Conservation (phyloP, 1,284 basidiomycete genomes). For the Entoloma clypeatum region DNA sequence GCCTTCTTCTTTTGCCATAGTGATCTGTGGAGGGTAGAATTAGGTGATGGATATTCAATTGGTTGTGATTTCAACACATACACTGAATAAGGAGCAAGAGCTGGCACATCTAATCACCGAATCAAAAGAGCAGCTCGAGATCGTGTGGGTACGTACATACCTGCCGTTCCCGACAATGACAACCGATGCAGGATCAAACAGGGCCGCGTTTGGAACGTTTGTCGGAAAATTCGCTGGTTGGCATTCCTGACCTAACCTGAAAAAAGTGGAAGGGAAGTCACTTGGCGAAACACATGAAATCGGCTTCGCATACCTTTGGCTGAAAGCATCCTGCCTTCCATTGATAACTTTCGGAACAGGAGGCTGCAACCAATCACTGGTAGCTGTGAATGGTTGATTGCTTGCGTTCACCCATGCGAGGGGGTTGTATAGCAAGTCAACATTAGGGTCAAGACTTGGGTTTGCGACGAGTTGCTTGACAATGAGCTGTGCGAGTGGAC, state of each 20-base stretch:
- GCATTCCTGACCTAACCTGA: slow-evolving; percentile 55
- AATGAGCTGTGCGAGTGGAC: slow-evolving; percentile 52
- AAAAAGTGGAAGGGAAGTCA: not conserved
- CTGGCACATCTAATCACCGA: slow-evolving; percentile 37
- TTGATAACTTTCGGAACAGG: slow-evolving; percentile 43
- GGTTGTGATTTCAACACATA: slow-evolving; percentile 23
- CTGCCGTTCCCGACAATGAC: slow-evolving; percentile 57
- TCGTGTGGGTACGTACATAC: no score
- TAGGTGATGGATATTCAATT: slow-evolving; percentile 2
- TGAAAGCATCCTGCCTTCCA: slow-evolving; percentile 46
- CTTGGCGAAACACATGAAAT: not conserved
- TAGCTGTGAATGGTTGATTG: slow-evolving; percentile 39
- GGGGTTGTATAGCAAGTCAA: slow-evolving; percentile 48
- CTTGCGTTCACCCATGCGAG: slow-evolving; percentile 47
- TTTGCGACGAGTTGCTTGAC: slow-evolving; percentile 41
- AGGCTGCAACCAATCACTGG: slow-evolving; percentile 49
- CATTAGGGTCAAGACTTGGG: slow-evolving; percentile 39
- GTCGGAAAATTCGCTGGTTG: slow-evolving; percentile 41
- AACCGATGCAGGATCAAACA: slow-evolving; percentile 52
- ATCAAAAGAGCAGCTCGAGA: no score
- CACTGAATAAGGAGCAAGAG: slow-evolving; percentile 60
- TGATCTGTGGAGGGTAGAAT: slow-evolving; percentile 36
- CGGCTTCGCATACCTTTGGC: slow-evolving; percentile 37
- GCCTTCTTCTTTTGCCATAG: slow-evolving; percentile 59
- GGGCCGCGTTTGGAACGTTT: slow-evolving; percentile 38